phyloP scores from a whole-genome alignment of 768 basidiomycete species.

The Podaxis sp. region DNA sequence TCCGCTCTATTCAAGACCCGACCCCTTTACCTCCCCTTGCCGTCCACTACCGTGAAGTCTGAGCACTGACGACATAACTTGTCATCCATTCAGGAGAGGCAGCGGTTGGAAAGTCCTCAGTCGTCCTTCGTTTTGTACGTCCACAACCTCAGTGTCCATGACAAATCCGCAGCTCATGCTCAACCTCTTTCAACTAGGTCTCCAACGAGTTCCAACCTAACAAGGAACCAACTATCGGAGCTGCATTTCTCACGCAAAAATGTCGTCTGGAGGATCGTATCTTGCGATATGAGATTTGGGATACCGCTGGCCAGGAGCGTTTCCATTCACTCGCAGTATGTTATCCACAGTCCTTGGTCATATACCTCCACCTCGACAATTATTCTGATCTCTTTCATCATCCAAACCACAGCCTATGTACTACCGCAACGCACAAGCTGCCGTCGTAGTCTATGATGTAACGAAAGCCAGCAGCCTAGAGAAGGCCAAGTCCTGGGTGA shows the following conservation, averaged over 20 bases:
- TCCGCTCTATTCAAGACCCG: constrained; percentile 5
- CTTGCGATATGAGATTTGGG: constrained; percentile 96
- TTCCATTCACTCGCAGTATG: constrained; percentile 95
- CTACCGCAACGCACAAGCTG: constrained; percentile 97
- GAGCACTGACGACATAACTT: constrained; percentile 18
- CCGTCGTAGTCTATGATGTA: constrained; percentile 97
- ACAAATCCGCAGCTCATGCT: constrained; percentile 16
- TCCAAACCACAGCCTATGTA: constrained; percentile 80
- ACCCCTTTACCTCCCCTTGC: constrained; percentile 12
- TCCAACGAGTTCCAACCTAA: constrained; percentile 98
- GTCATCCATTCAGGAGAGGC: constrained; percentile 75
- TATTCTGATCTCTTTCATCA: constrained; percentile 13
- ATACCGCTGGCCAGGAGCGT: constrained; percentile 93
- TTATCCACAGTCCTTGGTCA: constrained; percentile 19
- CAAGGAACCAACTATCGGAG: constrained; percentile 98
- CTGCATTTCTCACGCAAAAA: constrained; percentile 94
- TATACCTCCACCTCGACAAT: too few relatives aligned
- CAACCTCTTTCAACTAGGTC: constrained; percentile 48
- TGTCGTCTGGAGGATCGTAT: constrained; percentile 94
- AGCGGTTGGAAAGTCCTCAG: constrained; percentile 98
- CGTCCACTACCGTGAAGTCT: constrained; percentile 9
- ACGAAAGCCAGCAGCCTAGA: constrained; percentile 95
- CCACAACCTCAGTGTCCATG: constrained; percentile 16
- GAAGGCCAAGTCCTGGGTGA: constrained; percentile 99
- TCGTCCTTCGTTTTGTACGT: constrained; percentile 93